A percentile compares a stretch with the other conserved stretches of the same genome.
Evolutionary conservation across 768 basidiomycete species (phyloP).

Genomic region (Sporobolomyces phaffii): DNA sequence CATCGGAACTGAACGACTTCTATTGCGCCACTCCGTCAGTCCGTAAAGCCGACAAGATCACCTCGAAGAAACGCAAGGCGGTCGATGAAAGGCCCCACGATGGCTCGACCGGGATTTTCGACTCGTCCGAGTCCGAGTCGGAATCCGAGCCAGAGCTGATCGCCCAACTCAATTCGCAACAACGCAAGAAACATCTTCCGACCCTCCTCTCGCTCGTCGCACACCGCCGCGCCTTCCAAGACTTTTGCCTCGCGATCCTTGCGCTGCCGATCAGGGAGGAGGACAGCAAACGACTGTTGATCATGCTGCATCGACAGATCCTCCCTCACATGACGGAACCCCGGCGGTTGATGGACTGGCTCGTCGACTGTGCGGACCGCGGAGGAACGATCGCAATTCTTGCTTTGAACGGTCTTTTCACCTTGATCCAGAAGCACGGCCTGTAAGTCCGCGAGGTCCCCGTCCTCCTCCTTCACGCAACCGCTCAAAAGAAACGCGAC

Average conservation of each 20-base stretch:
- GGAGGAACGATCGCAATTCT: constrained; percentile 78
- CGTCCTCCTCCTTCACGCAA: background rate
- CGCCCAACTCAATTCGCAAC: constrained; percentile 17
- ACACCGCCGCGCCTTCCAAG: constrained; percentile 73
- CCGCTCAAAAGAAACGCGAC: constrained; percentile 55
- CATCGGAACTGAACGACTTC: constrained; percentile 65
- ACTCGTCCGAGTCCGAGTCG: constrained; percentile 33
- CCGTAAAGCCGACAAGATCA: constrained; percentile 11
- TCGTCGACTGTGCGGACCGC: constrained; percentile 71
- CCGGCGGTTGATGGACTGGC: constrained; percentile 84
- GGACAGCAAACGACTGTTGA: constrained; percentile 57
- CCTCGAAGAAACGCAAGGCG: constrained; percentile 45
- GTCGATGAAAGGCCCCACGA: constrained; percentile 46
- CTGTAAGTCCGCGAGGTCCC: constrained; percentile 55
- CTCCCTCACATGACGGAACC: constrained; percentile 75
- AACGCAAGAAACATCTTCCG: constrained; percentile 64
- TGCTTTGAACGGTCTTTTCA: constrained; percentile 83
- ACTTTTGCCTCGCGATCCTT: constrained; percentile 69
- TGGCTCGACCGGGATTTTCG: constrained; percentile 57
- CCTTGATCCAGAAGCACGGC: constrained; percentile 86
- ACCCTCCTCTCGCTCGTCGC: constrained; percentile 55
- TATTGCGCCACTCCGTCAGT: constrained; percentile 65
- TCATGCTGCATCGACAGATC: constrained; percentile 74
- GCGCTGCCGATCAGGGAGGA: constrained; percentile 45
- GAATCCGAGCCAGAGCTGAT: constrained; percentile 44